Base-by-base conservation (phyloP, 139 green algal species). In the Marvania coccoides region DNA sequence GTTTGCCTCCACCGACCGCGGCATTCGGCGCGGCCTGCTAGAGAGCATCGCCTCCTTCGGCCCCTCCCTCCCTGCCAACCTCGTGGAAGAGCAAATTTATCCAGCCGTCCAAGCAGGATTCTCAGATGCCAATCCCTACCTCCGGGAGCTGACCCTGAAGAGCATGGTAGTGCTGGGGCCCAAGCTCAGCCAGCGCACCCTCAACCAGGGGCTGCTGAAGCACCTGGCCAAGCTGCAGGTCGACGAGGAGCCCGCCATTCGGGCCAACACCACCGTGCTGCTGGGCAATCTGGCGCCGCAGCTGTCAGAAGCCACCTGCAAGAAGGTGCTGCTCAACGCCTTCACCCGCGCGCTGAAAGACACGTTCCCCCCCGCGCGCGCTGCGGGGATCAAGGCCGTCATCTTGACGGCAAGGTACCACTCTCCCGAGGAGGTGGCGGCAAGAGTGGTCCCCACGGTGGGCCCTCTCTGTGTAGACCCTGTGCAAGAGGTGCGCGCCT, bases 211-310 rank as follows among this genome's bases (percentile, higher is more conserved):
- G 4, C 73, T 98, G 62, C 80, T 99, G 34, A 98, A 99, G 76
- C 86, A 96, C 69, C 82, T 99, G 14, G 88, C 84, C 34, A 95
- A 95, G 79, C 83, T 99, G 46, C 83, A 97, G 85, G 86, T 97
- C 15, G 94, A 99, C 66, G 85, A 95, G 65, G 90, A 98, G 79
- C 76, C 94, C 4, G 86, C 84, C 36, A 98, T 99, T 69, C 85
- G 94, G 12, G 94, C 94, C 74, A 99, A 99, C 84, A 98, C 94
- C 24, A 98, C 94, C 15, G 94, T 98, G 37, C 81, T 96, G 61
- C 83, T 99, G 54, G 91, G 94, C 70, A 97, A 93, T 81, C 83
- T 99, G 36, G 94, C 94, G 0, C 29, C 60, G 15, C 74, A 92
- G 72, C 79, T 99, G 4, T 77, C 79, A 13, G 87, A 96, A 28